A percentile compares a stretch with the other conserved stretches of the same genome.
Evolutionary conservation across 805 yeast genomes (phyloP).

Genomic region (Metschnikowia anglica): DNA sequence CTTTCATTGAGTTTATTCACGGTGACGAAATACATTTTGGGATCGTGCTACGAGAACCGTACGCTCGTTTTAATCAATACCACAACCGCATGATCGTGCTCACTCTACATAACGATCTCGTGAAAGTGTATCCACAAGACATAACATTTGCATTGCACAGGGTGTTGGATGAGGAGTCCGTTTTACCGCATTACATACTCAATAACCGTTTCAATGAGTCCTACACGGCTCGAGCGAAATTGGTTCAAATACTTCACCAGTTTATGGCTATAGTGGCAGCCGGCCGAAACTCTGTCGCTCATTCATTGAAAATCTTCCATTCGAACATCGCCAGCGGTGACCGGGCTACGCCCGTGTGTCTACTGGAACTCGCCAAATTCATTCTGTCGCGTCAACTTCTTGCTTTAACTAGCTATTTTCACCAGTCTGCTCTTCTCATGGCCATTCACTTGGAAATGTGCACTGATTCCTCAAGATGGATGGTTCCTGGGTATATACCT

Average conservation of each 20-base stretch:
- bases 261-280: slow-evolving; percentile 25
- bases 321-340: slow-evolving; percentile 23
- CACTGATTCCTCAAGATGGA: slow-evolving; percentile 27
- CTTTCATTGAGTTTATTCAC: slow-evolving; percentile 38
- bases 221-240: slow-evolving; percentile 18
- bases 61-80: slow-evolving; percentile 34
- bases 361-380: slow-evolving; percentile 7
- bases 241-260: slow-evolving; percentile 26
- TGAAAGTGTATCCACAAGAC: slow-evolving; percentile 27
- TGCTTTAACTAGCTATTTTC: slow-evolving; percentile 18
- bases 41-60: slow-evolving; percentile 33
- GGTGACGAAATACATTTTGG: slow-evolving; percentile 30
- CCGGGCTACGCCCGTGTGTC: slow-evolving; percentile 7
- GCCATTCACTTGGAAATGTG: slow-evolving; percentile 29
- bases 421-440: slow-evolving; percentile 31
- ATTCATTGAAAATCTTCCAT: slow-evolving; percentile 23
- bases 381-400: not conserved
- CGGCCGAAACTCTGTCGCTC: slow-evolving; percentile 13
- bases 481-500: slow-evolving; percentile 23
- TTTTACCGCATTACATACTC: slow-evolving; percentile 18
- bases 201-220: slow-evolving; percentile 26
- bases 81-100: slow-evolving; percentile 34
- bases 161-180: slow-evolving; percentile 25
- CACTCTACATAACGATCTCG: slow-evolving; percentile 32
- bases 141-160: slow-evolving; percentile 32